Base-by-base conservation (phyloP, 2,329 filamentous ascomycete species). In the Ceratocystis colombiana region DNA sequence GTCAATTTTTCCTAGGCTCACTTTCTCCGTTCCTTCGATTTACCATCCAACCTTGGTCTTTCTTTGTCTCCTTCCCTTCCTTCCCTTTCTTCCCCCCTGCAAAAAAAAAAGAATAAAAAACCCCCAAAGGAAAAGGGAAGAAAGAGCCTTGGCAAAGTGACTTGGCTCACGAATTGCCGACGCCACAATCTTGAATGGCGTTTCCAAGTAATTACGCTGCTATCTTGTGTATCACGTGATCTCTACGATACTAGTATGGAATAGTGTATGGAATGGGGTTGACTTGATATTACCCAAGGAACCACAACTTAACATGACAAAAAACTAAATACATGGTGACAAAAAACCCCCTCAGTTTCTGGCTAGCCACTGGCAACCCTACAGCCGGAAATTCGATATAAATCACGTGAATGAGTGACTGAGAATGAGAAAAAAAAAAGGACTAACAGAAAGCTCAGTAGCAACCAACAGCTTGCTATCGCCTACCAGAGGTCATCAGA, bases 401-500 rank as follows among this genome's bases (percentile, higher is more conserved):
- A 59, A 59, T 20, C 28, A 17, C 25, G 53, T 59, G 12, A 59
- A 50, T 28, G 37, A 64, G 46, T 45, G 63, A 44, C 37, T 33
- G 28, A 53, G 62, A 65, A 65, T 50, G 48, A 46, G 50, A 53
- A 55, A 53, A 53, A 55, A 53, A 17, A 62, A 65, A 48, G 8
- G 41, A 20, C 37, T 28, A 50, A n/a, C 48, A 33, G 28, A 44
- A 25, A 30, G 17, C 41, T 7, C 25, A 50, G 15, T 1, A 62
- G 30, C 25, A 67, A n/a, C n/a, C 61, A 50, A 53, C 10, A 20
- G 20, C 37, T 22, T 30, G 25, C 46, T 48, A 28, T 28, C n/a
- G 17, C 70, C 76, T 75, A 85, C 87, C 87, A 89, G 45, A 88
- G 73, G 12, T 89, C 87, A 1, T 86, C 83, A 17, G 79, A 77